Evolutionary conservation across 2,329 filamentous ascomycete genomes (phyloP).

Genomic region (Aspergillus japonicus): DNA sequence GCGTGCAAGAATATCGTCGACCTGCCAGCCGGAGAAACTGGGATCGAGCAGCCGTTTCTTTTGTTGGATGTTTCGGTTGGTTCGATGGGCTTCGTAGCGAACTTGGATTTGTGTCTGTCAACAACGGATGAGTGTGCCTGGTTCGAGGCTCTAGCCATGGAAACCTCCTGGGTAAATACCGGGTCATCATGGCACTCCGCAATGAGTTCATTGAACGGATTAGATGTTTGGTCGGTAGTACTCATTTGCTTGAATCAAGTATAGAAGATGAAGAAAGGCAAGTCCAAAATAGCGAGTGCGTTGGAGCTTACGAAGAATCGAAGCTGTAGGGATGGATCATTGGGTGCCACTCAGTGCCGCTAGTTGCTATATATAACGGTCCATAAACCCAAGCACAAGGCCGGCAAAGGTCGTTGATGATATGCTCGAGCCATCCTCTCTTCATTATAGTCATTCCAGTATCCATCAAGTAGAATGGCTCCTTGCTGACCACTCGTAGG

Average conservation of each 20-base stretch:
- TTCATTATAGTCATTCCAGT: no score
- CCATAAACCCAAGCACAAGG: no score
- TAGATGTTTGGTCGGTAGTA: slow-evolving; percentile 37
- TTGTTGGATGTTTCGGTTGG: slow-evolving; percentile 72
- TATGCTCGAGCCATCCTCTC: no score
- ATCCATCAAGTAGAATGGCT: no score
- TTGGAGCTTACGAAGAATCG: no score
- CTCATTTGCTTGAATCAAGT: not conserved
- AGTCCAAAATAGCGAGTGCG: no score
- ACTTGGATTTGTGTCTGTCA: slow-evolving; percentile 56
- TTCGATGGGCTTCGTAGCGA: slow-evolving; percentile 72
- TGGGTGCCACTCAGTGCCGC: no score
- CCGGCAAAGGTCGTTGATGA: no score
- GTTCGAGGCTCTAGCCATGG: not conserved
- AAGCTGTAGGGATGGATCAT: no score
- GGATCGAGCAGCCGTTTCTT: slow-evolving; percentile 67
- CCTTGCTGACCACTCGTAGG: no score
- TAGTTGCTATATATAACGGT: no score
- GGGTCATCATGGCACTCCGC: slow-evolving; percentile 63
- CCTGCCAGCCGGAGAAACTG: slow-evolving; percentile 67
- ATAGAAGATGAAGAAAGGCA: not conserved
- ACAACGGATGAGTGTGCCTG: not conserved
- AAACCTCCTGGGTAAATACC: slow-evolving; percentile 49
- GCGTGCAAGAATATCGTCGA: slow-evolving; percentile 73
- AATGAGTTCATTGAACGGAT: slow-evolving; percentile 76